A percentile compares a stretch with the other conserved stretches of the same genome.
Evolutionary conservation across 768 basidiomycete genomes (phyloP).

Genomic region (Trametopsis cervina): DNA sequence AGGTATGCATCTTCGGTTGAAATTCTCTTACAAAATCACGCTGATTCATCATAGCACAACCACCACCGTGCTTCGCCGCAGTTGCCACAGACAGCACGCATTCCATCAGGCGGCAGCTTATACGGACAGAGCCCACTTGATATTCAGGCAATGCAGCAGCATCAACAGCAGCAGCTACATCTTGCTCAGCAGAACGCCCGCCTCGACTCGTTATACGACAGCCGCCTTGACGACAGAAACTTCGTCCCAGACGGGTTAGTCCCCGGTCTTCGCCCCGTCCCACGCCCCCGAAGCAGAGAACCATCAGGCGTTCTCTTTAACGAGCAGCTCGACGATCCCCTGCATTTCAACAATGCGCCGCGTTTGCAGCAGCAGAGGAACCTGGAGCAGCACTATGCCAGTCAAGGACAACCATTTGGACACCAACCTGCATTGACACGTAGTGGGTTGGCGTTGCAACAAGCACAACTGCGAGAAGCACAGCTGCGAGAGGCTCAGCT

Average conservation of each 20-base stretch:
- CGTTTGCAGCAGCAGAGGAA: conserved; percentile 47
- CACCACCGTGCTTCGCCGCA: conserved; percentile 21
- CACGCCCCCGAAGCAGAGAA: conserved; percentile 51
- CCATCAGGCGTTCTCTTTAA: conserved; percentile 41
- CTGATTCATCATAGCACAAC: conserved; percentile 3
- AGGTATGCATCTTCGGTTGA: conserved; percentile 52
- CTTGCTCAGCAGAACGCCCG: conserved; percentile 36
- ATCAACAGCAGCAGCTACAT: conserved; percentile 34
- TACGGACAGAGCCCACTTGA: conserved; percentile 22
- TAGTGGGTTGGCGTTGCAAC: conserved; percentile 48
- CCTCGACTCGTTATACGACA: conserved; percentile 66
- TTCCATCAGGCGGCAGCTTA: conserved; percentile 19
- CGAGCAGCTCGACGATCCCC: conserved; percentile 54
- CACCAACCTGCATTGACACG: neutral
- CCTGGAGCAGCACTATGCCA: conserved; percentile 36
- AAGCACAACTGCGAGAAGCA: conserved; percentile 12
- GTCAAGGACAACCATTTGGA: neutral
- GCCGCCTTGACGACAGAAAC: conserved; percentile 64
- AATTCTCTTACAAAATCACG: neutral
- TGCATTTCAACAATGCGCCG: conserved; percentile 57
- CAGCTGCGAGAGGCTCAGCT: neutral
- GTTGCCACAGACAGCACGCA: conserved; percentile 17
- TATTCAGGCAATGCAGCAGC: conserved; percentile 35
- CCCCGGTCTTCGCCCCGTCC: conserved; percentile 67
- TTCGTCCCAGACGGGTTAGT: conserved; percentile 85